Conservation (phyloP, 1,284 basidiomycete species). For the Leccinum fallax region DNA sequence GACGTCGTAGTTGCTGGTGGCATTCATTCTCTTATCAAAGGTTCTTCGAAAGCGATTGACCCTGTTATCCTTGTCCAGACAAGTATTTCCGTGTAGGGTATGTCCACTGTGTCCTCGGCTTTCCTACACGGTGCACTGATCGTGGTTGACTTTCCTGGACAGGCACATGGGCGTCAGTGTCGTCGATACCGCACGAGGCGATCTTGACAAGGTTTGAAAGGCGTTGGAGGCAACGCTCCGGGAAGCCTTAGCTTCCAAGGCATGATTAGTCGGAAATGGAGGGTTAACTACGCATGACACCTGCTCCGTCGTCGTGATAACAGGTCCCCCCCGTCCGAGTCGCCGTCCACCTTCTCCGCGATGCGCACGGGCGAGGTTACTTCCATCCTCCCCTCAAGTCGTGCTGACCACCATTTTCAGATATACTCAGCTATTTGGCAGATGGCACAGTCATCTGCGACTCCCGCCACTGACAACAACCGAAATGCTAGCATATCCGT, state of each 20-base stretch:
- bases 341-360: no score
- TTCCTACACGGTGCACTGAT: conserved; percentile 8
- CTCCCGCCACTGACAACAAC: no score
- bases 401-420: no score
- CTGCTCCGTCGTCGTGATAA: no score
- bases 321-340: no score
- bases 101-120: conserved; percentile 32
- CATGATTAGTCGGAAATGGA: not conserved
- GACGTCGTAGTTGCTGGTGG: conserved; percentile 90
- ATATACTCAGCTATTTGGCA: no score
- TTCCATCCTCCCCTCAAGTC: no score
- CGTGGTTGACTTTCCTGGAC: not conserved
- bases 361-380: no score
- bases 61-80: conserved; percentile 44
- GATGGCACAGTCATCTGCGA: no score
- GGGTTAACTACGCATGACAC: not conserved
- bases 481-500: no score
- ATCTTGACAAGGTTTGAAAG: conserved; percentile 76
- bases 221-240: conserved; percentile 63
- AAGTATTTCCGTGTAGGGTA: conserved; percentile 82
- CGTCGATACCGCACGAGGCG: conserved; percentile 67
- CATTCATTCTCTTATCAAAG: conserved; percentile 86
- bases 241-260: conserved; percentile 47
- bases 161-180: conserved; percentile 93
- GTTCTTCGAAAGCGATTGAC: conserved; percentile 46